Percentiles rank a stretch among this genome's conserved stretches.
Evolutionary conservation across 2,329 filamentous ascomycete species (phyloP).

Genomic region (Neopestalotiopsis rosae): DNA sequence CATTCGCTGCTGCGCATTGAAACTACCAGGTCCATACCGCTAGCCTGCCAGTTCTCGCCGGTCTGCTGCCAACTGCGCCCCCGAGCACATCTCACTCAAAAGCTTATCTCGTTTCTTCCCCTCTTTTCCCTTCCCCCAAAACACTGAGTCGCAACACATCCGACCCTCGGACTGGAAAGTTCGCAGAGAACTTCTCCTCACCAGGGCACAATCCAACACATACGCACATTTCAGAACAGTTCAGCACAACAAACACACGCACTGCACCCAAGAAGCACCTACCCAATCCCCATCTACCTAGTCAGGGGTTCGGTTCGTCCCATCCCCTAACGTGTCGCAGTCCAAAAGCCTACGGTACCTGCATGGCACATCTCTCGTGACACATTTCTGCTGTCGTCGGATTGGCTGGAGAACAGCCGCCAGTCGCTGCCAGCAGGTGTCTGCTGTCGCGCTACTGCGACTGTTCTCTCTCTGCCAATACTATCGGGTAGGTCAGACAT

Average conservation of each 20-base stretch:
- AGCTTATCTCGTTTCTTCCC: constrained; percentile 3
- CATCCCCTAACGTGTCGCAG: neutral
- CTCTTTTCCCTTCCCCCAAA: neutral
- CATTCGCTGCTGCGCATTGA: too few relatives aligned
- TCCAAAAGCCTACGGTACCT: constrained; percentile 10
- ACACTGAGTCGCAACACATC: neutral
- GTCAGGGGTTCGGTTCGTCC: neutral
- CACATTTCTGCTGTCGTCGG: constrained; percentile 3
- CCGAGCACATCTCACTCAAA: neutral
- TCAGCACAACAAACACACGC: neutral
- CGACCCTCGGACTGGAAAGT: constrained; percentile 24
- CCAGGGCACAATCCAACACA: constrained; percentile 40
- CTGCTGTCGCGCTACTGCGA: neutral
- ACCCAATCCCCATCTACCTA: neutral
- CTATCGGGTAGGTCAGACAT: constrained; percentile 4
- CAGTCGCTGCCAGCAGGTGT: neutral
- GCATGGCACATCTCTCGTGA: constrained; percentile 24
- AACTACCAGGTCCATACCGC: too few relatives aligned
- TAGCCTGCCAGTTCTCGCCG: too few relatives aligned
- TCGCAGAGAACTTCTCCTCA: constrained; percentile 32
- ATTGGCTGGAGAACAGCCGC: constrained; percentile 3
- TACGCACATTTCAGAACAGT: constrained; percentile 50
- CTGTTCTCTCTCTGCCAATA: neutral
- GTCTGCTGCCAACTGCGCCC: neutral
- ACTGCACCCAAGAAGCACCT: neutral